phyloP scores from a whole-genome alignment of 208 protist species.

The Lotmaria passim region DNA sequence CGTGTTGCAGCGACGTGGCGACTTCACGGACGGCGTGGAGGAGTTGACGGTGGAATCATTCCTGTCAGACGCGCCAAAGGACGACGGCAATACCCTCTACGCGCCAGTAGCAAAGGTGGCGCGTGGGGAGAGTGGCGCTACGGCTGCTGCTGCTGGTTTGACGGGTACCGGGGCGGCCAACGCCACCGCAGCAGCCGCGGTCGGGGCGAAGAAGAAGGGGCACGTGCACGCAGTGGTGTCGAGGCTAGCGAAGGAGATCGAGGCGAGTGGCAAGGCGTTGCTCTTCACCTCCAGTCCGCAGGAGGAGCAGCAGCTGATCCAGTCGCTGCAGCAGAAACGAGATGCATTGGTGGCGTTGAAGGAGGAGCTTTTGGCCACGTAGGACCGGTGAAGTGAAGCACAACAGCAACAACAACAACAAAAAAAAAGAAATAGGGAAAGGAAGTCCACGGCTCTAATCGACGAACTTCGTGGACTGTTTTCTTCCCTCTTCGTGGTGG shows the following conservation, averaged over 20 bases:
- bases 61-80: constrained; percentile 26
- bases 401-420: too few species aligned
- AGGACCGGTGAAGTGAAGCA: neutral
- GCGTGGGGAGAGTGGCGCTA: constrained; percentile 6
- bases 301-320: constrained; percentile 28
- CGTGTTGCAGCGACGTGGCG: constrained; percentile 56
- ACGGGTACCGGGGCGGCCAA: neutral
- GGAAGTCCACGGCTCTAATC: too few species aligned
- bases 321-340: constrained; percentile 33
- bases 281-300: constrained; percentile 17
- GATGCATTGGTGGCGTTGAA: constrained; percentile 22
- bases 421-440: too few species aligned
- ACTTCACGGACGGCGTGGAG: constrained; percentile 89
- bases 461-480: too few species aligned
- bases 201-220: constrained; percentile 25
- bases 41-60: constrained; percentile 58
- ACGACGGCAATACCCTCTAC: constrained; percentile 49
- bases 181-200: constrained; percentile 6
- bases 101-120: constrained; percentile 27
- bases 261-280: constrained; percentile 17
- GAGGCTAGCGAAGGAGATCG: constrained; percentile 34
- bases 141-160: neutral
- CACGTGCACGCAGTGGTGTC: constrained; percentile 28
- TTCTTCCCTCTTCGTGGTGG: too few species aligned
- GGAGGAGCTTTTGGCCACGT: constrained; percentile 23